A percentile compares a stretch with the other conserved stretches of the same genome.
phyloP scores from a whole-genome alignment of 768 basidiomycete genomes.

The Lyophyllum shimeji region DNA sequence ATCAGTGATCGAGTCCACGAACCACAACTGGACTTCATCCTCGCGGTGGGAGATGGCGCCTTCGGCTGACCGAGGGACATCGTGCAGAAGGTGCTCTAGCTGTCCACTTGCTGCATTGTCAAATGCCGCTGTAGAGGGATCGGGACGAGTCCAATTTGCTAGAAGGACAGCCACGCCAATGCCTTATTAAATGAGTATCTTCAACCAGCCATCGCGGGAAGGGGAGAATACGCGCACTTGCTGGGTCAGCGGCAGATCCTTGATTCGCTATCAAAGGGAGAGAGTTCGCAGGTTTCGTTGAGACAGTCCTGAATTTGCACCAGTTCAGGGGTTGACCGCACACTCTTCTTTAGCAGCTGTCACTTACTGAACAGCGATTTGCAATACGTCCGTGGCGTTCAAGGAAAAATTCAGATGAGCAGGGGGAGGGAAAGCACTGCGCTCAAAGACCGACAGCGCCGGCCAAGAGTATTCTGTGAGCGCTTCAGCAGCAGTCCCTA shows the following conservation, averaged over 20 bases:
- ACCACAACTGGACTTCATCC: conserved; percentile 56
- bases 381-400: conserved; percentile 38
- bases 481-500: conserved; percentile 58
- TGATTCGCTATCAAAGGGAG: conserved; percentile 43
- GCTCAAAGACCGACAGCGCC: conserved; percentile 45
- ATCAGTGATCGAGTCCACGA: neutral
- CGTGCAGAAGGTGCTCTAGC: conserved; percentile 45
- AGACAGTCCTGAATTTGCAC: conserved; percentile 32
- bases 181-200: conserved; percentile 28
- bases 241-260: conserved; percentile 61
- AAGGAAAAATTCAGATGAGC: conserved; percentile 22
- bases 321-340: neutral
- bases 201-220: conserved; percentile 1
- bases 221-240: conserved; percentile 35
- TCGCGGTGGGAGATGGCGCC: conserved; percentile 63
- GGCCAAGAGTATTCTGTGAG: conserved; percentile 53
- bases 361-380: conserved; percentile 39
- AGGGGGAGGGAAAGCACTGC: conserved; percentile 43
- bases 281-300: conserved; percentile 32
- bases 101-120: conserved; percentile 43
- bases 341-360: neutral
- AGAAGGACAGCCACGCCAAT: conserved; percentile 52
- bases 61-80: conserved; percentile 39
- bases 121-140: conserved; percentile 33
- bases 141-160: conserved; percentile 49